Evolutionary conservation across 371 early-diverging fungal species (phyloP), one percentile per base, ranked within the genome.

Genomic region (Mucor sp.): DNA sequence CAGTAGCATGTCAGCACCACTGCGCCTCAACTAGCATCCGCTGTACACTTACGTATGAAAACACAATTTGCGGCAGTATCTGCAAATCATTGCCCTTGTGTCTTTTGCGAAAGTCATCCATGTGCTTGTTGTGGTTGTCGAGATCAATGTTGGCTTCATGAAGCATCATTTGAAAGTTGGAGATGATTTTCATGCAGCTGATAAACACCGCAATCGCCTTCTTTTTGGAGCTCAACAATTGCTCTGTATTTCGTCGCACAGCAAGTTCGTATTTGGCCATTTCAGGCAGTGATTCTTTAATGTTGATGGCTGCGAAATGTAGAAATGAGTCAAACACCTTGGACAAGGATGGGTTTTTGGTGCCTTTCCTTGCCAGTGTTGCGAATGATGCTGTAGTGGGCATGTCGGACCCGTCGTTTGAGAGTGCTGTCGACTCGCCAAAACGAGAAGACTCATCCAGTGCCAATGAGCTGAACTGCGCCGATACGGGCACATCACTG

Each of bases 271-370:
- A 81, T 2, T 60, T 41, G 30, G 41, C 37, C 14, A 83, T 27
- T 33, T 81, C 85, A 9, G 87, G 84, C 4, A 91, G 65, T 68
- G 90, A 91, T 39, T 93, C 92, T 6, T 74, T 68, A 7, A 74
- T 64, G 66, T 93, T 91, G 47, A 90, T 87, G 14, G 82, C 75
- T 0, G 88, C 86, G 17, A 93, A 75, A 47, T 87, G 87, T 14
- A 82, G 74, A 23, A 93, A 77, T 1, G 91, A 85, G 21, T 86
- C 85, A 4, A 90, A 67, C 4, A 75, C 82, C 21, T 69, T 74
- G 14, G 78, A 66, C 4, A 21, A 15, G 15, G 63, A 19, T 27
- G 57, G 7, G 53, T 19, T 39, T 48, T 32, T 23, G 21, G 32
- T 15, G 28, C n/a, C 59, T 55, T 21, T 14, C 58, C 44, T 53